Evolutionary conservation across 495 filamentous ascomycete species (phyloP).

Genomic region (Penicillium subrubescens): DNA sequence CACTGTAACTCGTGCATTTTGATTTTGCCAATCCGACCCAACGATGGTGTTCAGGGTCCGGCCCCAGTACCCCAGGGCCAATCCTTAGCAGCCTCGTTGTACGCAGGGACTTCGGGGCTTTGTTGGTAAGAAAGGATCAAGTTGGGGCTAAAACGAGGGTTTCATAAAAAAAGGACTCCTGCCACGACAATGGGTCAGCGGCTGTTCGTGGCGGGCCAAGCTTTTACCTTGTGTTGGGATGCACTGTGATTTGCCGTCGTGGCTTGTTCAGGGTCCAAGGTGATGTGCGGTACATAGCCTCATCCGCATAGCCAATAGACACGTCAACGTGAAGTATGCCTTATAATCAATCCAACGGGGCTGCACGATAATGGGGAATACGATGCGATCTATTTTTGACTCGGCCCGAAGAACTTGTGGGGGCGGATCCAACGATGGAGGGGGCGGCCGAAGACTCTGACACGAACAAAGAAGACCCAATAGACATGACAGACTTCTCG

Average conservation of each 20-base stretch:
- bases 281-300: neutral
- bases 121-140: neutral
- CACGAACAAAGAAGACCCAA: neutral
- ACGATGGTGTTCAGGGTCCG: neutral
- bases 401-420: neutral
- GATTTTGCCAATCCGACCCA: neutral
- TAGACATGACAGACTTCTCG: neutral
- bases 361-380: neutral
- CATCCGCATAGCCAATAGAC: neutral
- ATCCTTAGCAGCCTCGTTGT: neutral
- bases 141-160: neutral
- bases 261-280: neutral
- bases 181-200: neutral
- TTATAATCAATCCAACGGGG: neutral
- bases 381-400: constrained; percentile 2
- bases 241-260: neutral
- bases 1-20: neutral
- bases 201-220: neutral
- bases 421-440: neutral
- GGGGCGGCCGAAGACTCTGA: neutral
- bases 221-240: neutral
- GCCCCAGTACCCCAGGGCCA: neutral
- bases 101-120: neutral
- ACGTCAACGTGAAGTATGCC: neutral
- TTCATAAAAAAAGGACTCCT: neutral